These are phyloP conservation scores for Leavenworthia alabamica DNA, from an alignment of 345 rosid species.

Conservation along the genomic window DNA sequence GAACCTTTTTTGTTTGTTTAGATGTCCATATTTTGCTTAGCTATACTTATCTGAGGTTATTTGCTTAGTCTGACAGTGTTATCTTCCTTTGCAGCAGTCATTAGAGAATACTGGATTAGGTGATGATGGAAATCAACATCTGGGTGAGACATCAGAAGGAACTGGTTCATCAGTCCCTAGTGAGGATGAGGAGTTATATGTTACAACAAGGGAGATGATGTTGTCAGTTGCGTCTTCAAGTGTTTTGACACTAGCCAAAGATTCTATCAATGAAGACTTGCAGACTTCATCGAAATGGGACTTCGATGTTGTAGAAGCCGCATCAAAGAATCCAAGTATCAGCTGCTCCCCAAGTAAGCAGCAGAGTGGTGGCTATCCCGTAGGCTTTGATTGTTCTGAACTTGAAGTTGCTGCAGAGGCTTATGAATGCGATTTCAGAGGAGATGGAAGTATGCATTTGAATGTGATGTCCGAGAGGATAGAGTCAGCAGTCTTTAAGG, in stretches of 20 bases:
- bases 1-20: not conserved
- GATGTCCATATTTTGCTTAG: not conserved
- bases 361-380: constrained; percentile 2
- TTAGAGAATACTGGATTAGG: not conserved
- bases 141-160: constrained; percentile 40
- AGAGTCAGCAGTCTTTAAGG: constrained; percentile 25
- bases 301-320: constrained; percentile 16
- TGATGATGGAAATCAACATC: constrained; percentile 33
- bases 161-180: constrained; percentile 32
- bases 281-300: constrained; percentile 13
- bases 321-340: constrained; percentile 4
- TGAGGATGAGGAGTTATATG: constrained; percentile 32
- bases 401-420: not conserved
- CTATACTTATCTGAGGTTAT: not conserved
- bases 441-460: constrained; percentile 26
- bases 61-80: not conserved
- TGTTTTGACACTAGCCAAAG: constrained; percentile 1
- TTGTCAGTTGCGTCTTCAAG: constrained; percentile 21
- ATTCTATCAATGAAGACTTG: constrained; percentile 22
- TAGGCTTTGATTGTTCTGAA: constrained; percentile 17
- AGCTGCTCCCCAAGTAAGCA: not conserved
- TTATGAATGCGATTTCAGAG: constrained; percentile 4
- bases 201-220: constrained; percentile 28
- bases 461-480: constrained; percentile 35
- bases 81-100: constrained; percentile 15